phyloP scores from a whole-genome alignment of 257 asterid species.

The Apocynum venetum region DNA sequence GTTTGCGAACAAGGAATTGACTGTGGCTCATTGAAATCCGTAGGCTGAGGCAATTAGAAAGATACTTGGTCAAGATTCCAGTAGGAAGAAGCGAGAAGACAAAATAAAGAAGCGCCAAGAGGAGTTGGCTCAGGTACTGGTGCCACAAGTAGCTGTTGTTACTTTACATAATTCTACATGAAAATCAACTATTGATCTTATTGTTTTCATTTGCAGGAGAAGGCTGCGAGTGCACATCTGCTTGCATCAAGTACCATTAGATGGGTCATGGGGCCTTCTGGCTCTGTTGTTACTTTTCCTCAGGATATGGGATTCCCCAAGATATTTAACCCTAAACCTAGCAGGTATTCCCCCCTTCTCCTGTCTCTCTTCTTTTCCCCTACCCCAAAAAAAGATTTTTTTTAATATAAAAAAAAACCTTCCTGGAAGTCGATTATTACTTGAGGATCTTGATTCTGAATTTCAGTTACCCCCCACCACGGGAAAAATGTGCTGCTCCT shows the following conservation, averaged over 20 bases:
- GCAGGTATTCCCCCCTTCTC: slow-evolving; percentile 29
- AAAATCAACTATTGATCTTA: background rate
- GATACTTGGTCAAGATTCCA: slow-evolving; percentile 96
- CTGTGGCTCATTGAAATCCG: slow-evolving; percentile 3
- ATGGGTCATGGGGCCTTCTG: slow-evolving; percentile 74
- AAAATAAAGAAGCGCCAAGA: slow-evolving; percentile 85
- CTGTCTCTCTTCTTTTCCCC: background rate
- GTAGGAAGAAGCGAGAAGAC: slow-evolving; percentile 92
- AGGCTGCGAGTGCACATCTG: slow-evolving; percentile 58
- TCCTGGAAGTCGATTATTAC: background rate
- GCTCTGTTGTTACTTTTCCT: slow-evolving; percentile 81
- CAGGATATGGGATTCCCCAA: slow-evolving; percentile 78
- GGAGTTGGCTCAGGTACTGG: slow-evolving; percentile 85
- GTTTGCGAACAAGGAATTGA: slow-evolving; percentile 3
- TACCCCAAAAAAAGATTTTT: background rate
- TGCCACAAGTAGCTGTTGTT: background rate
- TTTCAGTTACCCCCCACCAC: slow-evolving; percentile 88
- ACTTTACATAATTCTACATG: background rate
- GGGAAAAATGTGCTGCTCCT: slow-evolving; percentile 92
- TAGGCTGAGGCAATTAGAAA: slow-evolving; percentile 76
- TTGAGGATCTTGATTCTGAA: slow-evolving; percentile 20
- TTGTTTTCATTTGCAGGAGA: slow-evolving; percentile 46
- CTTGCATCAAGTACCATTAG: slow-evolving; percentile 67
- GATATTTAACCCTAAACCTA: slow-evolving; percentile 49
- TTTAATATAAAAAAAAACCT: background rate